These are phyloP conservation scores for Chaetomium globosum DNA, from an alignment of 2,329 filamentous ascomycete species.

Conservation along the genomic window DNA sequence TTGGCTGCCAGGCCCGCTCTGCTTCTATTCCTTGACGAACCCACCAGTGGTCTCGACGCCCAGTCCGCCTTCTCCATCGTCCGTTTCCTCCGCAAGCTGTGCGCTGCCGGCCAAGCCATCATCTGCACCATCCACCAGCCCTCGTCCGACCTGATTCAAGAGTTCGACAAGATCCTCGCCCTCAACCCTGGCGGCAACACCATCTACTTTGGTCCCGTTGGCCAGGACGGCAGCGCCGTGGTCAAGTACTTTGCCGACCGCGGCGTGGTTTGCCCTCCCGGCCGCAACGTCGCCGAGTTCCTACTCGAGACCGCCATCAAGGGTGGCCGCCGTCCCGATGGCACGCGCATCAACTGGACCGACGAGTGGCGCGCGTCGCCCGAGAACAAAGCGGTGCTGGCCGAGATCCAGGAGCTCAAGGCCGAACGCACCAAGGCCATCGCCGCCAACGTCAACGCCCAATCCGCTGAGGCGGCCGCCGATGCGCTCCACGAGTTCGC, in stretches of 20 bases:
- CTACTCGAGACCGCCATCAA: conserved; percentile 54
- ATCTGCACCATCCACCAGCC: conserved; percentile 53
- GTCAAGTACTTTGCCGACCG: conserved; percentile 63
- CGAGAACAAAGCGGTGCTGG: conserved; percentile 41
- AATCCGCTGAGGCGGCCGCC: background rate
- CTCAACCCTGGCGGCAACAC: conserved; percentile 51
- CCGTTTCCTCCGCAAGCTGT: conserved; percentile 67
- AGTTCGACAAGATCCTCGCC: conserved; percentile 58
- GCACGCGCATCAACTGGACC: conserved; percentile 44
- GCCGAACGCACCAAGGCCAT: conserved; percentile 42
- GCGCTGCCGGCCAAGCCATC: conserved; percentile 49
- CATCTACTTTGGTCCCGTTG: conserved; percentile 38
- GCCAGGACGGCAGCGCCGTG: conserved; percentile 42
- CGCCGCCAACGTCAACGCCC: conserved; percentile 43
- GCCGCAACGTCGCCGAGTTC: conserved; percentile 67
- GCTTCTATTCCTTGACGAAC: conserved; percentile 74
- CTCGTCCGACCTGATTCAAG: conserved; percentile 47
- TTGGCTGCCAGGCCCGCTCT: conserved; percentile 71
- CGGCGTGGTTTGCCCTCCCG: conserved; percentile 51
- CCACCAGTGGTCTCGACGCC: conserved; percentile 72
- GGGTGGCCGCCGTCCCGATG: conserved; percentile 52
- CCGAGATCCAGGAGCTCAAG: conserved; percentile 48
- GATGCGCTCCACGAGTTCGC: conserved; percentile 58
- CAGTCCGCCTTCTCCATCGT: conserved; percentile 75
- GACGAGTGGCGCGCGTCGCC: conserved; percentile 44